Conservation (phyloP, 2,329 filamentous ascomycete genomes). For the Trichoderma sp. region DNA sequence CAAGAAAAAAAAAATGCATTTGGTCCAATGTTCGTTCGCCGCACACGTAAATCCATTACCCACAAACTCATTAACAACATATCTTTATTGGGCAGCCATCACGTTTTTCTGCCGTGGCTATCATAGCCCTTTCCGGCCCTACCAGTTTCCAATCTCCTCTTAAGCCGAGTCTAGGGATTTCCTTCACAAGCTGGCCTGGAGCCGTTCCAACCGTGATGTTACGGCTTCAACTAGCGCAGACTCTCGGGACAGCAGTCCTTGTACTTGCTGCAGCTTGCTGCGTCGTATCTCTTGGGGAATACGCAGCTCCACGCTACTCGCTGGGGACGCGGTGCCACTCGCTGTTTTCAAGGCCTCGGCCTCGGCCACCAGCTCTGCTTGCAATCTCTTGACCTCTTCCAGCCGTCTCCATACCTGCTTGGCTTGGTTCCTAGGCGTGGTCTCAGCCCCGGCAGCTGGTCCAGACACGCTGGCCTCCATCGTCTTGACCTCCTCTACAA, state of each 20-base stretch:
- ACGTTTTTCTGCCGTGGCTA: background rate
- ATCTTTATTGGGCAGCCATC: background rate
- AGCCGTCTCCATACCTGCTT: conserved; percentile 56
- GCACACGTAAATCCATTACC: conserved; percentile 8
- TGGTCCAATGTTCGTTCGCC: conserved; percentile 1
- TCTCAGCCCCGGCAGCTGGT: conserved; percentile 27
- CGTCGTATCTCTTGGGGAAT: conserved; percentile 60
- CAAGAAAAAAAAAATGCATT: background rate
- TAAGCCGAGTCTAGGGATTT: background rate
- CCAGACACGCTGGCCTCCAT: conserved; percentile 52
- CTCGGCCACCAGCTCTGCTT: conserved; percentile 52
- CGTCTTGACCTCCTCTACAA: conserved; percentile 47
- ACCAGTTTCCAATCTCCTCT: background rate
- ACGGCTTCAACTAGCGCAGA: conserved; percentile 66
- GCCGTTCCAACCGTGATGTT: conserved; percentile 57
- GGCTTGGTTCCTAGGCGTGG: conserved; percentile 36
- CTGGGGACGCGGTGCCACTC: conserved; percentile 26
- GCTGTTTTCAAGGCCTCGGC: conserved; percentile 42
- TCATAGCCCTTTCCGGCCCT: background rate
- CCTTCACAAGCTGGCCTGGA: conserved; percentile 39
- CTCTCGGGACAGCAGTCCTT: conserved; percentile 61
- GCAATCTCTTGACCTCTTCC: conserved; percentile 52
- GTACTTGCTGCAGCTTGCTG: conserved; percentile 62
- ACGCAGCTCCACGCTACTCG: conserved; percentile 41
- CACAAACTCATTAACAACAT: conserved; percentile 1